A percentile compares a stretch with the other conserved stretches of the same genome.
Conservation (phyloP, 257 asterid species). For the Eucommia ulmoides region DNA sequence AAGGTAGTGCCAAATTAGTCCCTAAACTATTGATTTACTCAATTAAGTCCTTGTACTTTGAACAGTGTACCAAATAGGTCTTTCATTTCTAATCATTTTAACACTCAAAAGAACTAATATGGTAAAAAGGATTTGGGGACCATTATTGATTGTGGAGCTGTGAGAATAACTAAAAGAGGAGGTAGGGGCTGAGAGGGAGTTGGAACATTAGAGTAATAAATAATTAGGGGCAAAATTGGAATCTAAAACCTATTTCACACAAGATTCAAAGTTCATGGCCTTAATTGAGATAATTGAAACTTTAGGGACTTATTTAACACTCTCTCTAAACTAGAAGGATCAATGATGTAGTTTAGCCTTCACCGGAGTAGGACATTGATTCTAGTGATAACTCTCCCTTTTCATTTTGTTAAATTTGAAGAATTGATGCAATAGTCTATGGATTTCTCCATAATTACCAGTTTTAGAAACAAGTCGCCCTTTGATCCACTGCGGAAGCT, state of each 20-base stretch:
- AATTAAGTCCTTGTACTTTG: too few species aligned
- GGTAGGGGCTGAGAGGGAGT: too few species aligned
- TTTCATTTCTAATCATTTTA: too few species aligned
- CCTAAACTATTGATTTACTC: too few species aligned
- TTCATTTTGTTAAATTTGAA: slow-evolving; percentile 59
- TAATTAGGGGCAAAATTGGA: too few species aligned
- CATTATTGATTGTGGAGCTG: too few species aligned
- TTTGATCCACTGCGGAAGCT: slow-evolving; percentile 89
- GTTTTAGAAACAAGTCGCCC: slow-evolving; percentile 37
- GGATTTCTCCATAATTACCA: slow-evolving; percentile 67
- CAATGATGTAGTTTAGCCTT: background rate
- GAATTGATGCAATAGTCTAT: slow-evolving; percentile 65
- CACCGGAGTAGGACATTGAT: background rate
- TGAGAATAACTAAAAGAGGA: too few species aligned
- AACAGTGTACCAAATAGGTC: too few species aligned
- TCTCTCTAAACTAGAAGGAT: slow-evolving; percentile 1
- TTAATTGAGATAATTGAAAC: background rate
- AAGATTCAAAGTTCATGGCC: background rate
- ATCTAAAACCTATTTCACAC: background rate
- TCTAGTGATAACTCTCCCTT: slow-evolving; percentile 17
- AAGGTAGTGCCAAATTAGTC: too few species aligned
- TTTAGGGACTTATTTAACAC: background rate
- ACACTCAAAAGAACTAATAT: too few species aligned
- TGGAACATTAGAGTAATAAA: too few species aligned
- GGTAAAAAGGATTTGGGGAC: too few species aligned